These are phyloP conservation scores for Picea abies DNA, from an alignment of 83 land plant genomes.

Conservation along the genomic window DNA sequence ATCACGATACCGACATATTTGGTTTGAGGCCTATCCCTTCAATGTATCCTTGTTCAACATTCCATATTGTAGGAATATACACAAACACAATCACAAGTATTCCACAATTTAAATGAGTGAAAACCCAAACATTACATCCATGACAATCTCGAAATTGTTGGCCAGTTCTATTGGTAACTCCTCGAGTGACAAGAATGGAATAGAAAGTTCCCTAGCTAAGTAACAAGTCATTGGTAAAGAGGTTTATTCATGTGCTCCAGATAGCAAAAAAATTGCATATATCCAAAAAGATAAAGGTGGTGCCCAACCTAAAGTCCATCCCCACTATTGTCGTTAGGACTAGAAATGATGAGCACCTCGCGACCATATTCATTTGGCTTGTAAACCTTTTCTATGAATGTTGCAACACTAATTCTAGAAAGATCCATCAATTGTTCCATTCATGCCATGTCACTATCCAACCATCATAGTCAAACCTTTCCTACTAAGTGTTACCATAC, in stretches of 20 bases:
- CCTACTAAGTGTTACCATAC: too few species aligned
- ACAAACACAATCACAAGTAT: slow-evolving; percentile 72
- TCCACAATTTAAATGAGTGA: slow-evolving; percentile 37
- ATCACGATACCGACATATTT: slow-evolving; percentile 95
- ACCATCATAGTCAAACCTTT: too few species aligned
- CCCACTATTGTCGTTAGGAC: slow-evolving; percentile 99
- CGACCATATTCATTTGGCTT: slow-evolving; percentile 55
- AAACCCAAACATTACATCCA: slow-evolving; percentile 98
- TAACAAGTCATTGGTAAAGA: slow-evolving; percentile 81
- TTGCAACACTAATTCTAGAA: too few species aligned
- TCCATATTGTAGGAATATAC: slow-evolving; percentile 98
- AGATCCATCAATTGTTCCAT: too few species aligned
- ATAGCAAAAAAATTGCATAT: slow-evolving; percentile 73
- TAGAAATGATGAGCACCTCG: slow-evolving; percentile 90
- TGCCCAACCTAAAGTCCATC: slow-evolving; percentile 97
- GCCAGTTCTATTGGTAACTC: slow-evolving; percentile 65
- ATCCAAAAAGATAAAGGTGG: slow-evolving; percentile 93
- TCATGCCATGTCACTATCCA: too few species aligned
- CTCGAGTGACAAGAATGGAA: slow-evolving; percentile 80
- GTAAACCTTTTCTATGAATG: too few species aligned
- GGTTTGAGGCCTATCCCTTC: slow-evolving; percentile 77
- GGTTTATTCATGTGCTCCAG: slow-evolving; percentile 89
- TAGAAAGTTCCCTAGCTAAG: slow-evolving; percentile 66
- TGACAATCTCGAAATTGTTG: slow-evolving; percentile 66
- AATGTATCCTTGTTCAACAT: slow-evolving; percentile 93